These are phyloP conservation scores for Eucommia ulmoides DNA, from an alignment of 257 asterid species.

Conservation along the genomic window DNA sequence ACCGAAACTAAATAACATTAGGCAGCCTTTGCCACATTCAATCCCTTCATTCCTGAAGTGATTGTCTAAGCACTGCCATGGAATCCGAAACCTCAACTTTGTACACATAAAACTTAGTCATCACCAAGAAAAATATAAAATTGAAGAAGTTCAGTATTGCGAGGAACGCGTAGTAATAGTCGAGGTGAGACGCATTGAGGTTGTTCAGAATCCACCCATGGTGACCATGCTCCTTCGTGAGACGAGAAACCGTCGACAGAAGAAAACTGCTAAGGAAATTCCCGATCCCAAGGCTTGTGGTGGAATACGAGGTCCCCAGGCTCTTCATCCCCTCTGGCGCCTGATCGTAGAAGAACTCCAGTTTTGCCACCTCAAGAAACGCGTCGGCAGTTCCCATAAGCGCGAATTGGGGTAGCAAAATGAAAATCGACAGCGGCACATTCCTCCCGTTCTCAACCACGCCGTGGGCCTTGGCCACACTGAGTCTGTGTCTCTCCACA, in stretches of 20 bases:
- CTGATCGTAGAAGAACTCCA: conserved; percentile 83
- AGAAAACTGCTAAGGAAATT: conserved; percentile 64
- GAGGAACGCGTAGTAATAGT: conserved; percentile 54
- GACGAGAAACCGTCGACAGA: conserved; percentile 35
- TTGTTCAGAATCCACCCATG: conserved; percentile 69
- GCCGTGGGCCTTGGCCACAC: conserved; percentile 38
- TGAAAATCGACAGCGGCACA: conserved; percentile 54
- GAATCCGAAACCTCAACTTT: conserved; percentile 77
- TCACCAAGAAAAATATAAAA: conserved; percentile 34
- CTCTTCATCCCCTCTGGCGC: conserved; percentile 93
- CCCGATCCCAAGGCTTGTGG: conserved; percentile 62
- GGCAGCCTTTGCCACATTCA: no score
- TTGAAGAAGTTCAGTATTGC: conserved; percentile 42
- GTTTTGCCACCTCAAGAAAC: conserved; percentile 56
- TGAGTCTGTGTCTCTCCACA: conserved; percentile 40
- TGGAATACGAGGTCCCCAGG: conserved; percentile 61
- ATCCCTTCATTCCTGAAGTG: conserved; percentile 30
- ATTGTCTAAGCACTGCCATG: conserved; percentile 42
- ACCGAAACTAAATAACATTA: no score
- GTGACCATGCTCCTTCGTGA: conserved; percentile 37
- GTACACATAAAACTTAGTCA: conserved; percentile 50
- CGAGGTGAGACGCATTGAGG: conserved; percentile 66
- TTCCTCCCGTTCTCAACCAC: conserved; percentile 25
- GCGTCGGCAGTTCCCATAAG: conserved; percentile 86
- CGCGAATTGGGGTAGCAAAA: conserved; percentile 60